Percentiles rank a stretch among this genome's conserved stretches.
phyloP scores from a whole-genome alignment of 495 filamentous ascomycete species.

The Penicillium robsamsonii region DNA sequence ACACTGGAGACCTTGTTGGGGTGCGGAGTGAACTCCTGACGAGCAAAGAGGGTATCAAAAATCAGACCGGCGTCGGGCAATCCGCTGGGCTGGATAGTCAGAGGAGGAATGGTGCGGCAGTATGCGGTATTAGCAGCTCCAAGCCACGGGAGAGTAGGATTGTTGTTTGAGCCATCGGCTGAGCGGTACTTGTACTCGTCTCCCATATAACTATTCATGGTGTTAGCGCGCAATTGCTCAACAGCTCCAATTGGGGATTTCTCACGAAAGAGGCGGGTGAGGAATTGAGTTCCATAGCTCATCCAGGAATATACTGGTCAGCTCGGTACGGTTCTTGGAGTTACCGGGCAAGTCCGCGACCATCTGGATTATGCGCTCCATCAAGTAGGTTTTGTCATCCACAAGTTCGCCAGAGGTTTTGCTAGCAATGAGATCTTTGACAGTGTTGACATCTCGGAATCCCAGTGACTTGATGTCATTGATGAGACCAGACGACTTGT shows the following conservation, averaged over 20 bases:
- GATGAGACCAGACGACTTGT: slow-evolving; percentile 55
- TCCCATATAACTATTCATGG: slow-evolving; percentile 53
- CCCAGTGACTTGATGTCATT: slow-evolving; percentile 63
- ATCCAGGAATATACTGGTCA: slow-evolving; percentile 68
- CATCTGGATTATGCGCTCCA: slow-evolving; percentile 77
- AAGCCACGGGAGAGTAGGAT: slow-evolving; percentile 54
- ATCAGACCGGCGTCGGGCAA: slow-evolving; percentile 53
- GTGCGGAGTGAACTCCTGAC: slow-evolving; percentile 52
- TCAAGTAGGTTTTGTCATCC: slow-evolving; percentile 77
- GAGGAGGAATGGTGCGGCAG: slow-evolving; percentile 51
- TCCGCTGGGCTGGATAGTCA: slow-evolving; percentile 51
- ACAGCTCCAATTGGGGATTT: background rate
- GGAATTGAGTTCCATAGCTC: slow-evolving; percentile 65
- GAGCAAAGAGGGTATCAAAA: slow-evolving; percentile 54
- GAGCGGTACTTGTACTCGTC: slow-evolving; percentile 65
- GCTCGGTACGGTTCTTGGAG: slow-evolving; percentile 60
- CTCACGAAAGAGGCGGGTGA: slow-evolving; percentile 53
- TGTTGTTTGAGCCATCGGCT: slow-evolving; percentile 71
- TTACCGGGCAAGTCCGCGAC: slow-evolving; percentile 61
- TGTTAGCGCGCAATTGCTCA: slow-evolving; percentile 13
- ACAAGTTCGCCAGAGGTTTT: slow-evolving; percentile 55
- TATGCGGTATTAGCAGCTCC: slow-evolving; percentile 57
- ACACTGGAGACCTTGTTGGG: slow-evolving; percentile 58
- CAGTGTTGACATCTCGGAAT: slow-evolving; percentile 55
- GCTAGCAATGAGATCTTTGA: slow-evolving; percentile 51